These are phyloP conservation scores for Trypanosoma melophagium DNA, from an alignment of 208 protist genomes.

Conservation along the genomic window DNA sequence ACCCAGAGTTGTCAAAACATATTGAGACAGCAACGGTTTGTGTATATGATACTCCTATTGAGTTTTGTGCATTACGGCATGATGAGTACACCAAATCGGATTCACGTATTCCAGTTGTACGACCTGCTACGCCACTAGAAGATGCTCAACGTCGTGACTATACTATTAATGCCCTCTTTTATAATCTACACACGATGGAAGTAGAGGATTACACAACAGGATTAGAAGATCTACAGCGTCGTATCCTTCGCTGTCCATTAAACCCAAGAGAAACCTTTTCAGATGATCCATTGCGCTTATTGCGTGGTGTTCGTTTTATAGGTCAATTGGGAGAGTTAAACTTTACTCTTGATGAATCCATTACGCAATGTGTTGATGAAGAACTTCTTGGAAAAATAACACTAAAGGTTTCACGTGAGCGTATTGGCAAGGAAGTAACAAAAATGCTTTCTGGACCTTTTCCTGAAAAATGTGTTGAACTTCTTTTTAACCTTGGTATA, in stretches of 20 bases:
- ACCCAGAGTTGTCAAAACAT: constrained; percentile 98
- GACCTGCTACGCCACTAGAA: constrained; percentile 79
- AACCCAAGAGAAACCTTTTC: constrained; percentile 79
- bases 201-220: constrained; percentile 96
- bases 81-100: constrained; percentile 90
- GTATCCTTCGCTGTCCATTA: constrained; percentile 91
- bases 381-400: constrained; percentile 52
- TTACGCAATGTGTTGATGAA: constrained; percentile 51
- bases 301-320: constrained; percentile 93
- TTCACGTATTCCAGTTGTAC: constrained; percentile 91
- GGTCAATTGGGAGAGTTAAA: constrained; percentile 80
- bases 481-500: constrained; percentile 54
- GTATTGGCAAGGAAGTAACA: constrained; percentile 78
- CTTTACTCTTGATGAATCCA: constrained; percentile 76
- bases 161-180: constrained; percentile 99
- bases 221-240: constrained; percentile 81
- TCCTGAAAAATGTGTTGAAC: constrained; percentile 62
- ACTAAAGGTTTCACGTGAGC: constrained; percentile 84
- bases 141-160: constrained; percentile 97
- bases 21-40: constrained; percentile 96
- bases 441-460: constrained; percentile 73
- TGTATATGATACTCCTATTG: constrained; percentile 88
- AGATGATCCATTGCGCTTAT: constrained; percentile 94
- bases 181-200: constrained; percentile 94
- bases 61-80: constrained; percentile 96